Conservation (phyloP, 257 asterid species). For the Scutellaria minor region DNA sequence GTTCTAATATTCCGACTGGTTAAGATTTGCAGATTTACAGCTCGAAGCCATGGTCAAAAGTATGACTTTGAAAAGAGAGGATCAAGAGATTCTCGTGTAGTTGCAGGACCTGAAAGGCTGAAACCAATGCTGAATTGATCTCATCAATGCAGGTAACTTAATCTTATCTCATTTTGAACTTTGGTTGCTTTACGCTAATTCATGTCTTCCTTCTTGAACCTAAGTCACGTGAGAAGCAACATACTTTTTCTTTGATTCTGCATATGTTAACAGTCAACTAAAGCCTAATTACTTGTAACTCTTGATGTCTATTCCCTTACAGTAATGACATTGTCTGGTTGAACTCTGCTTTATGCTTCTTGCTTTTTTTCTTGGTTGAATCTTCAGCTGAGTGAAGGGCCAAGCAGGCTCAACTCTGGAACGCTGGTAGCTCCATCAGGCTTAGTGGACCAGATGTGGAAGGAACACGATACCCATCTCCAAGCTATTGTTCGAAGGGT, state of each 20-base stretch:
- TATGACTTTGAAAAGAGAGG: conserved; percentile 59
- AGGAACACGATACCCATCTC: conserved; percentile 91
- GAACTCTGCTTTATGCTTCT: not conserved
- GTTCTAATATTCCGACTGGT: conserved; percentile 21
- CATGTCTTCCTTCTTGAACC: conserved; percentile 4
- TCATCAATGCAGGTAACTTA: conserved; percentile 72
- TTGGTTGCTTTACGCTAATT: too few relatives aligned
- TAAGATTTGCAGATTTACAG: conserved; percentile 62
- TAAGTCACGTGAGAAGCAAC: not conserved
- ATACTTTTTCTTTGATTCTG: not conserved
- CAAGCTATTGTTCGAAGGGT: conserved; percentile 52
- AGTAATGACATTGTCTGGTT: conserved; percentile 72
- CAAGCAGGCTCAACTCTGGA: conserved; percentile 92
- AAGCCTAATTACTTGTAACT: not conserved
- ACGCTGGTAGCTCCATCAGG: conserved; percentile 86
- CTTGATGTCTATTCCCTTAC: conserved; percentile 35
- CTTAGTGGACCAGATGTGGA: conserved; percentile 80
- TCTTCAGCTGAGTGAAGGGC: conserved; percentile 71
- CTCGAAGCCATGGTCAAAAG: conserved; percentile 68
- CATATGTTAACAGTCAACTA: not conserved
- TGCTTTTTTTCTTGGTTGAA: not conserved
- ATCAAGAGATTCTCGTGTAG: conserved; percentile 69
- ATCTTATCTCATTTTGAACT: not conserved
- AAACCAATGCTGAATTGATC: conserved; percentile 79
- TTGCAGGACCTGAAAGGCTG: conserved; percentile 59